Percentiles rank a stretch among this genome's conserved stretches.
Evolutionary conservation across 148 eudicot species (phyloP).

Genomic region (Vaccinium macrocarpon): DNA sequence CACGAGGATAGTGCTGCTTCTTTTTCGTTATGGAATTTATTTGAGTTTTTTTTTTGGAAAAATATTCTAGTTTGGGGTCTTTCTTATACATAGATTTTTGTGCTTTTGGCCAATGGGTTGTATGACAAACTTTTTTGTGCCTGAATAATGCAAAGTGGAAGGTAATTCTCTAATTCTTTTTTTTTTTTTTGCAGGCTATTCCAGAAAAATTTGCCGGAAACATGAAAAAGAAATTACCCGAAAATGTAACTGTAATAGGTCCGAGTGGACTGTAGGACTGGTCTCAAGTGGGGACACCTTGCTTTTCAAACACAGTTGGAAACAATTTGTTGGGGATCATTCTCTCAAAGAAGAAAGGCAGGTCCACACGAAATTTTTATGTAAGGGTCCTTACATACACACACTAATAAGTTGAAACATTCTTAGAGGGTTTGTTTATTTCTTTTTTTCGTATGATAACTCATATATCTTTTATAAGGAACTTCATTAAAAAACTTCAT

Average conservation of each 20-base stretch:
- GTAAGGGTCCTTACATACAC: too few relatives aligned
- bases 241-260: conserved; percentile 34
- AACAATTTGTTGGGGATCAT: conserved; percentile 40
- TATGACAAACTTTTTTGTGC: background rate
- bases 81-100: background rate
- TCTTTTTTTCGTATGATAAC: too few relatives aligned
- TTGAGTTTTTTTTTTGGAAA: background rate
- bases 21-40: background rate
- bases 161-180: background rate
- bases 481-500: too few relatives aligned
- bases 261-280: conserved; percentile 50
- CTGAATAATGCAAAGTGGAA: background rate
- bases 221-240: conserved; percentile 29
- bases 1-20: background rate
- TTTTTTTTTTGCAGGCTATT: conserved; percentile 35
- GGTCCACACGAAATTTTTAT: too few relatives aligned
- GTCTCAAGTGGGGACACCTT: conserved; percentile 24
- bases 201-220: conserved; percentile 46
- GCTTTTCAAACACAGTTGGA: conserved; percentile 42
- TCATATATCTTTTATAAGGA: too few relatives aligned
- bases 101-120: background rate
- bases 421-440: too few relatives aligned
- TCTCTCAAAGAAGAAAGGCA: conserved; percentile 31
- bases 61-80: background rate
- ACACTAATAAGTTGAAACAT: too few relatives aligned